Evolutionary conservation across 2,329 filamentous ascomycete genomes (phyloP), one percentile per base, ranked within the genome.

Genomic region (Thelonectria blattea): DNA sequence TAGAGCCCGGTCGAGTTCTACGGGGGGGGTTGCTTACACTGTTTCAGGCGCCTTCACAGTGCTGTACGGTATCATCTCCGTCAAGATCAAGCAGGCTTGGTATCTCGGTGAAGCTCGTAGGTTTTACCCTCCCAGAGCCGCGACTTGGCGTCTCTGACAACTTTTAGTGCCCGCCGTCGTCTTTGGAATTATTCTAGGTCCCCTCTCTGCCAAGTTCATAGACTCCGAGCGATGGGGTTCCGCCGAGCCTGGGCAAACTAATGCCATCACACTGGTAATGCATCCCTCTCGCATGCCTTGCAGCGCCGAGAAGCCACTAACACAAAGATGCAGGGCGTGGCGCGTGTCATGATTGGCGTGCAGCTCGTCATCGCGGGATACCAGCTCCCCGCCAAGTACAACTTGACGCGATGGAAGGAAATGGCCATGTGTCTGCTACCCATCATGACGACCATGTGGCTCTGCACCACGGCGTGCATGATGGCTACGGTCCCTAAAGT

Each of bases 301-400:
- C 22, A 24, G 22, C 22, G 22, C 22, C 22, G 6, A 24, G 22
- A 12, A 17, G 5, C 3, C 22, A 24, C 60, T 65, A 27, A 63
- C 43, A 24, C 52, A 1, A n/a, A n/a, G n/a, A 17, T 3, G n/a
- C 10, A 75, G 74, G 81, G 81, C 12, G 67, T 88, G 8, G 80
- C 80, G 62, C 80, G 86, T n/a, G 76, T 88, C 27, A 84, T 88
- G 60, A 87, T 88, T 57, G 84, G 85, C 4, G 79, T 88, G 2
- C 85, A 88, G 65, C 78, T 88, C 15, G 78, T 88, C 37, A 88
- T 88, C 60, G 85, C 84, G 2, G 86, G 86, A 22, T 88, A 84
- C 65, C 84, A 88, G 66, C 74, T 88, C 1, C 86, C 86, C 0
- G 82, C 83, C 43, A 82, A 80, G 68, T 88, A 88, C 70, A 74